A percentile compares a stretch with the other conserved stretches of the same genome.
phyloP scores from a whole-genome alignment of 768 basidiomycete genomes.

The Mycena indigotica region DNA sequence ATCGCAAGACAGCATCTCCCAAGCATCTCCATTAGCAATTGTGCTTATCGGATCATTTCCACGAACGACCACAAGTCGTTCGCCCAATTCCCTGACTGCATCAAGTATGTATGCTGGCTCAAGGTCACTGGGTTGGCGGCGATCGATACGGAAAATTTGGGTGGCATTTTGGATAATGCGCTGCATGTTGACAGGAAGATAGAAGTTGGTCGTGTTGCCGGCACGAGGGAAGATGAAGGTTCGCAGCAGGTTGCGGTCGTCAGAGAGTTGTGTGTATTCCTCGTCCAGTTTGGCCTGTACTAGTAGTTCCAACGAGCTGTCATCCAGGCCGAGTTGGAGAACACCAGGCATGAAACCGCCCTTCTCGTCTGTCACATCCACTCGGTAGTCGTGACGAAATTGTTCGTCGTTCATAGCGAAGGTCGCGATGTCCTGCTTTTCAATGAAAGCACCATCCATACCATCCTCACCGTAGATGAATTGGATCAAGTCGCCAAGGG shows the following conservation, averaged over 20 bases:
- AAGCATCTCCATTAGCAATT: conserved; percentile 82
- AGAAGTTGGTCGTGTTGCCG: conserved; percentile 72
- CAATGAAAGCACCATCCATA: conserved; percentile 98
- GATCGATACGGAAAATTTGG: conserved; percentile 97
- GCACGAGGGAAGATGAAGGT: conserved; percentile 79
- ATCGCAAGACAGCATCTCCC: conserved; percentile 83
- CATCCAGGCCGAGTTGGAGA: conserved; percentile 82
- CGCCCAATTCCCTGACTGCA: conserved; percentile 69
- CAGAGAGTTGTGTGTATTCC: conserved; percentile 62
- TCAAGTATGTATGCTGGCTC: conserved; percentile 87
- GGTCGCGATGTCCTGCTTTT: conserved; percentile 91
- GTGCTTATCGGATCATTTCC: conserved; percentile 75
- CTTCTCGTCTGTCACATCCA: conserved; percentile 78
- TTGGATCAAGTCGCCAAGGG: conserved; percentile 92
- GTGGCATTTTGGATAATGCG: conserved; percentile 95
- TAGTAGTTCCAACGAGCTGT: conserved; percentile 66
- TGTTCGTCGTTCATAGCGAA: conserved; percentile 79
- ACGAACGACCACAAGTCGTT: conserved; percentile 83
- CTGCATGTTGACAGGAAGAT: conserved; percentile 92
- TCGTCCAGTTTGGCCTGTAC: conserved; percentile 69
- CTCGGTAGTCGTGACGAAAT: conserved; percentile 92
- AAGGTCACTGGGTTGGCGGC: conserved; percentile 90
- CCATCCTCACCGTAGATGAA: conserved; percentile 98
- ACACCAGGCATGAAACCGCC: conserved; percentile 37
- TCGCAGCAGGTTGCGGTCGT: conserved; percentile 82